phyloP scores from a whole-genome alignment of 257 asterid genomes.

The Forsythia viridissima region DNA sequence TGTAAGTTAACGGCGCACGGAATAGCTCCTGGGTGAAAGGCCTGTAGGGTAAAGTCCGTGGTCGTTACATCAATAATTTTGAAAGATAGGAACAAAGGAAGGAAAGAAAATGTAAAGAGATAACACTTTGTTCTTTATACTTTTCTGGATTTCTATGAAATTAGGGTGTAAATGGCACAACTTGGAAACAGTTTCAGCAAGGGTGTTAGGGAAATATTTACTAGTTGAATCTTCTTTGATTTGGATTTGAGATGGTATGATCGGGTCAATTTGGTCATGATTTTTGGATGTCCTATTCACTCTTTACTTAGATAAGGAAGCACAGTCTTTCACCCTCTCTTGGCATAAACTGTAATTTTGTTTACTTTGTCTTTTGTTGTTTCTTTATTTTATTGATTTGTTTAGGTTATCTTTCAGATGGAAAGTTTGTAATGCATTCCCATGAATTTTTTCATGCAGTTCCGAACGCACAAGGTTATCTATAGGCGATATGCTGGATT shows the following conservation, averaged over 20 bases:
- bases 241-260: not conserved
- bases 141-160: not conserved
- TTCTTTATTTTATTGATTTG: too few relatives aligned
- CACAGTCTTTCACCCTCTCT: not conserved
- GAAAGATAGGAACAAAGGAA: too few relatives aligned
- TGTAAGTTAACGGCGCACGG: too few relatives aligned
- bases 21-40: too few relatives aligned
- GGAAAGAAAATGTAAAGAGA: too few relatives aligned
- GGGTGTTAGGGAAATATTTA: not conserved
- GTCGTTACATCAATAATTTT: too few relatives aligned
- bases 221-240: not conserved
- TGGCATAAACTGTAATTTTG: too few relatives aligned
- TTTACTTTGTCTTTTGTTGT: too few relatives aligned
- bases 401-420: not conserved
- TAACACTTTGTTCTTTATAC: not conserved
- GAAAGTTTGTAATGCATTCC: conserved; percentile 8
- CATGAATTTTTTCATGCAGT: conserved; percentile 45
- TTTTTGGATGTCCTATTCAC: not conserved
- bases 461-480: conserved; percentile 92
- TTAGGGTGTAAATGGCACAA: not conserved
- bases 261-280: not conserved
- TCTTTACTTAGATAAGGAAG: not conserved
- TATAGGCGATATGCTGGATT: conserved; percentile 97
- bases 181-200: not conserved
- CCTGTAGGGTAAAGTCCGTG: too few relatives aligned